Evolutionary conservation across 2,329 filamentous ascomycete species (phyloP).

Genomic region (Ascocoryne sarcoides): DNA sequence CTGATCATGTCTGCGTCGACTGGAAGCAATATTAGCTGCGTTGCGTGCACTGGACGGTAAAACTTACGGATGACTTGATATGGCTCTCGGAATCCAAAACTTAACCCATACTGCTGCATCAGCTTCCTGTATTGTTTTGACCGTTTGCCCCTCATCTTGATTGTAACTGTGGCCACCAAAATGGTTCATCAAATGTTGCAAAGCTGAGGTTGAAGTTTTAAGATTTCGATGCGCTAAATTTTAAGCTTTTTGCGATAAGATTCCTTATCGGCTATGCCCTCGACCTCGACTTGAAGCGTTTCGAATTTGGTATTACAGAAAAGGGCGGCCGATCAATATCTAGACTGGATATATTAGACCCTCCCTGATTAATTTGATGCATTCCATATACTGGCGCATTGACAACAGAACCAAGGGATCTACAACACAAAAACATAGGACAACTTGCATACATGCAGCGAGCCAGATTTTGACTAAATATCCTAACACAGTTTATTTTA

Average conservation of each 20-base stretch:
- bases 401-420: too few relatives aligned
- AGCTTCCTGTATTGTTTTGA: slow-evolving; percentile 77
- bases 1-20: slow-evolving; percentile 80
- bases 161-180: neutral
- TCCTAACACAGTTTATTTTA: too few relatives aligned
- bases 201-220: neutral
- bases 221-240: slow-evolving; percentile 6
- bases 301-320: too few relatives aligned
- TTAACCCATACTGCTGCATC: slow-evolving; percentile 82
- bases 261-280: slow-evolving; percentile 8
- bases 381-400: too few relatives aligned
- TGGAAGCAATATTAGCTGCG: slow-evolving; percentile 23
- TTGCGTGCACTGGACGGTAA: slow-evolving; percentile 2
- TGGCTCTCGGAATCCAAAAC: slow-evolving; percentile 84
- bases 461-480: too few relatives aligned
- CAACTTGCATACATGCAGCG: too few relatives aligned
- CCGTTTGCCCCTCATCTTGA: slow-evolving; percentile 58
- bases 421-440: too few relatives aligned
- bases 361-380: too few relatives aligned
- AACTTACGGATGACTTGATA: slow-evolving; percentile 73
- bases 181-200: neutral
- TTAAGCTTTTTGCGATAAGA: slow-evolving; percentile 11
- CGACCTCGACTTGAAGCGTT: too few relatives aligned
- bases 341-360: too few relatives aligned
- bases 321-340: too few relatives aligned